Base-by-base conservation (phyloP, 352 stramenopile genomes). In the Aphanomyces astaci region DNA sequence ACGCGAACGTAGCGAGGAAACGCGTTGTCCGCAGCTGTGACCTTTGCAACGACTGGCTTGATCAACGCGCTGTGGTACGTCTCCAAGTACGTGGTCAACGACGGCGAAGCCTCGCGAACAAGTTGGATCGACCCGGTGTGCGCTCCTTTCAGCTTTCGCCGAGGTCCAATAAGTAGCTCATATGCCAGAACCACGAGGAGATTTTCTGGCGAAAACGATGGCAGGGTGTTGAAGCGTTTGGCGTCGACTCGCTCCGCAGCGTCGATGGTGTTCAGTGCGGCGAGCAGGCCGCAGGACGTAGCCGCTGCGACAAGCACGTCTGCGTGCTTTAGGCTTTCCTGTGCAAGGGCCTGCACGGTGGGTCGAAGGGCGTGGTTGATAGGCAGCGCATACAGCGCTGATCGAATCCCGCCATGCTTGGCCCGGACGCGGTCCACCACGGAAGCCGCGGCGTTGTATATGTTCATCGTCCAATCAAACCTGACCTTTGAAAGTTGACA, bases 1-100 rank as follows among this genome's bases (percentile, higher is more conserved):
- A 98, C 80, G 40, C 96, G 92, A 64, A 97, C 89, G 66, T 98
- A 98, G 2, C 88, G 83, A 43, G 88, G 85, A 24, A 95, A 72
- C 32, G 78, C 72, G 17, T 31, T 7, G 19, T 30, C 28, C 10
- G 39, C 27, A 3, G 46, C 3, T 9, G 22, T 24, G 24, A 19
- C 9, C 32, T 68, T 68, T 10, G 28, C 43, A 17, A 3, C 7
- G 17, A 27, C 28, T 15, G 27, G 17, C 9, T 22, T 31, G 51
- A 68, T 22, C 9, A 49, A 15, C 5, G 62, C 25, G 10, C 19
- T 19, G 51, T 59, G 51, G n/a, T 59, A 25, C 4, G 40, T 59
- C 32, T 68, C 48, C 19, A 51, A 31, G 40, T 59, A 59, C 46
- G 30, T 28, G 13, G 22, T 59, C 4, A 68, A 22, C 17, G 10